Conservation (phyloP, 2,329 filamentous ascomycete species). For the Aspergillus ochraceus region DNA sequence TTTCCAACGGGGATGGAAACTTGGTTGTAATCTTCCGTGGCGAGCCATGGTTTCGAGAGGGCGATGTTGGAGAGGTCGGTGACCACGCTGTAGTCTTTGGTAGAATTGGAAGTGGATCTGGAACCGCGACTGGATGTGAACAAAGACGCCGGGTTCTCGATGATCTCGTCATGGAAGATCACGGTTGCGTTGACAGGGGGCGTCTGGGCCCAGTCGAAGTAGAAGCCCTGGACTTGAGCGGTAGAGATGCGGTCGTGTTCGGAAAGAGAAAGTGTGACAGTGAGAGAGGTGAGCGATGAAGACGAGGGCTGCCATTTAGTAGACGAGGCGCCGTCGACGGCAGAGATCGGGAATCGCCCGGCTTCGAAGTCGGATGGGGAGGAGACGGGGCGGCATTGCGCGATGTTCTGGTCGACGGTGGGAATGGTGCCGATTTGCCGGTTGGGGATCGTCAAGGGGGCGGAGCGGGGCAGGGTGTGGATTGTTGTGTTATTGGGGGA, state of each 20-base stretch:
- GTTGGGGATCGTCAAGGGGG: conserved; percentile 58
- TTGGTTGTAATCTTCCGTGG: conserved; percentile 30
- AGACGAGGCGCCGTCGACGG: conserved; percentile 64
- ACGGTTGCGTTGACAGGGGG: conserved; percentile 57
- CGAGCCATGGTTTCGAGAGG: conserved; percentile 41
- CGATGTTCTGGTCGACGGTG: conserved; percentile 60
- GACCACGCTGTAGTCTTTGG: conserved; percentile 22
- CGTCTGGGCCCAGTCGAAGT: conserved; percentile 61
- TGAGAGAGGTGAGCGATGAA: conserved; percentile 55
- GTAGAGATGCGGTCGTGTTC: conserved; percentile 32
- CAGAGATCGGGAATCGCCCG: conserved; percentile 68
- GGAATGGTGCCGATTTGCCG: conserved; percentile 55
- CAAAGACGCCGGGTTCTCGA: conserved; percentile 17
- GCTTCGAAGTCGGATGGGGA: conserved; percentile 53
- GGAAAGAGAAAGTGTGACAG: conserved; percentile 56
- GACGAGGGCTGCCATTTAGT: conserved; percentile 67
- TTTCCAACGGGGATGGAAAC: conserved; percentile 43
- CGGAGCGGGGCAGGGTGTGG: conserved; percentile 51
- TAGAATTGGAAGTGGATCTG: background rate
- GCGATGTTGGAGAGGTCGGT: conserved; percentile 29
- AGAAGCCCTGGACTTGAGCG: conserved; percentile 44
- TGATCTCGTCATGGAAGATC: conserved; percentile 53
- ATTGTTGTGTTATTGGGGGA: conserved; percentile 40
- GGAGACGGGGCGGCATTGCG: conserved; percentile 61
- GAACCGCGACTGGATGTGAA: background rate